These are phyloP conservation scores for Penicillium decumbens DNA, from an alignment of 2,329 filamentous ascomycete species.

Conservation along the genomic window DNA sequence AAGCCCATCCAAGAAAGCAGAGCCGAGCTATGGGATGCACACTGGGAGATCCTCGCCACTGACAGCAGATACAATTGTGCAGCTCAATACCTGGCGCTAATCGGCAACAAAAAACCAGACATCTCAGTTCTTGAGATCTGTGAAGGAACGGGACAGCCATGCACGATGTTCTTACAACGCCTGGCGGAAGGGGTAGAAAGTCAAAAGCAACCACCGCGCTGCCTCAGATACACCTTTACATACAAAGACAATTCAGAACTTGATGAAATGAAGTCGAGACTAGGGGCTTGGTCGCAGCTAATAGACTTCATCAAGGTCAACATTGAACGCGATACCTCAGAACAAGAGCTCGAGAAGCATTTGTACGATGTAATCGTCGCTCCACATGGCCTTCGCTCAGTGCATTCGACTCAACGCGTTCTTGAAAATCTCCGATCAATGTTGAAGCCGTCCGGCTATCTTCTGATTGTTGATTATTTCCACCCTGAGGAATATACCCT, in stretches of 20 bases:
- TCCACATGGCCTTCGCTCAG: conserved; percentile 14
- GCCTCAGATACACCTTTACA: conserved; percentile 15
- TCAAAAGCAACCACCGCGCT: neutral
- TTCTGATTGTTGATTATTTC: conserved; percentile 15
- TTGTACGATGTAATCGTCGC: conserved; percentile 19
- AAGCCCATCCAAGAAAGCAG: neutral
- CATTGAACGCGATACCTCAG: neutral
- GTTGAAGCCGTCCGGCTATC: conserved; percentile 14
- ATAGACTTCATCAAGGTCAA: conserved; percentile 11
- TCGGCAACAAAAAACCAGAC: conserved; percentile 23
- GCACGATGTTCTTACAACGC: conserved; percentile 6
- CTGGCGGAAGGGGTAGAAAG: neutral
- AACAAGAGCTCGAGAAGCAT: conserved; percentile 3
- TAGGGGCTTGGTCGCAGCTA: conserved; percentile 10
- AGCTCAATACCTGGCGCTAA: conserved; percentile 12
- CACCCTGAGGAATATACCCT: conserved; percentile 1
- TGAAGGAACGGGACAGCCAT: conserved; percentile 13
- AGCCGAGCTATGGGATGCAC: neutral
- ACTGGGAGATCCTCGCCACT: conserved; percentile 1
- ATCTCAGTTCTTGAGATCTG: conserved; percentile 24
- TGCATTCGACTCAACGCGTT: conserved; percentile 1
- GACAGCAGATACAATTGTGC: conserved; percentile 7
- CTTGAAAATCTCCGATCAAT: conserved; percentile 15
- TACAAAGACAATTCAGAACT: conserved; percentile 1
- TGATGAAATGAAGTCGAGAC: neutral